These are phyloP conservation scores for Ascochyta viciae-villosae DNA, from an alignment of 2,329 filamentous ascomycete species.

Conservation along the genomic window DNA sequence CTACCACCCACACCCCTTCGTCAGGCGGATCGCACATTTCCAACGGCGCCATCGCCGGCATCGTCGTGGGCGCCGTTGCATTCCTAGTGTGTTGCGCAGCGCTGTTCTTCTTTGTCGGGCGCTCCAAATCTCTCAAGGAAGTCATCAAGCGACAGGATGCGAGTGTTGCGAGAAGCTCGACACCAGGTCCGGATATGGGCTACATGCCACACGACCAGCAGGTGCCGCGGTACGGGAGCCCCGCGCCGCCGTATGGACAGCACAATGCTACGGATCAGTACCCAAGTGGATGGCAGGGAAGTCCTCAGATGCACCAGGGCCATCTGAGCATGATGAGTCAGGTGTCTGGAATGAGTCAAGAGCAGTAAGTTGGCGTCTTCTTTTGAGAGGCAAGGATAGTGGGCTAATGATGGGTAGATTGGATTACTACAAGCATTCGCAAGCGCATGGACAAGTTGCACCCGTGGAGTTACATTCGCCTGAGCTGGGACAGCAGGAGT, in stretches of 20 bases:
- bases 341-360: conserved; percentile 26
- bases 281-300: conserved; percentile 28
- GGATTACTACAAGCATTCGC: conserved; percentile 30
- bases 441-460: conserved; percentile 8
- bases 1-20: conserved; percentile 4
- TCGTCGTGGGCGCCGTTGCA: conserved; percentile 69
- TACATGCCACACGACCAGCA: conserved; percentile 10
- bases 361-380: conserved; percentile 32
- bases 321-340: conserved; percentile 30
- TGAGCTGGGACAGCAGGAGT: conserved; percentile 27
- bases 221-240: conserved; percentile 19
- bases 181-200: conserved; percentile 14
- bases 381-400: too few species aligned
- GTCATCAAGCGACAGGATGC: conserved; percentile 26
- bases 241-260: conserved; percentile 31
- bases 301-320: conserved; percentile 23
- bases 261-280: conserved; percentile 34
- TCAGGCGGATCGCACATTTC: conserved; percentile 33
- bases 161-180: conserved; percentile 9
- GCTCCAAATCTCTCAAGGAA: conserved; percentile 44
- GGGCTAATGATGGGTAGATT: conserved; percentile 25
- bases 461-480: conserved; percentile 35
- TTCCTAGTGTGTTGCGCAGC: conserved; percentile 67
- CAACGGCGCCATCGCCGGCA: conserved; percentile 53
- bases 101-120: conserved; percentile 70